phyloP scores from a whole-genome alignment of 2,329 filamentous ascomycete genomes.

The Tolypocladium album region DNA sequence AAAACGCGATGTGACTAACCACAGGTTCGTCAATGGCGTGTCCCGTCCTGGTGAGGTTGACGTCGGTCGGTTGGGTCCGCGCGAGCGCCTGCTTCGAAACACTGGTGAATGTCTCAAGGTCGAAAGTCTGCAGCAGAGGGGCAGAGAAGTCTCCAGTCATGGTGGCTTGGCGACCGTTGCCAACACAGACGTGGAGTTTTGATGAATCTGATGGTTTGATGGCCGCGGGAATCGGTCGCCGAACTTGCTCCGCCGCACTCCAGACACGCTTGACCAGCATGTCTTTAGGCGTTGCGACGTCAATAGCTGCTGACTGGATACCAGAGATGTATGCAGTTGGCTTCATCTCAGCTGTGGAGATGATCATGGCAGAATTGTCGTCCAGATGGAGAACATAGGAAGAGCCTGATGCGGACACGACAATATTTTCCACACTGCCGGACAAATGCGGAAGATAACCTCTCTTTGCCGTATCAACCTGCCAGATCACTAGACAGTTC shows the following conservation, averaged over 20 bases:
- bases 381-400: constrained; percentile 78
- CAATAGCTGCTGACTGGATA: constrained; percentile 55
- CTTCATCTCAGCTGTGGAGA: constrained; percentile 82
- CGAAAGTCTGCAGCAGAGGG: constrained; percentile 70
- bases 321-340: constrained; percentile 78
- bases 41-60: constrained; percentile 64
- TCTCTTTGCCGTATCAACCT: constrained; percentile 74
- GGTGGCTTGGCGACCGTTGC: constrained; percentile 46
- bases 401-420: constrained; percentile 67
- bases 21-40: constrained; percentile 66
- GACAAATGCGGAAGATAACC: constrained; percentile 86
- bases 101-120: constrained; percentile 68
- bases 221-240: constrained; percentile 44
- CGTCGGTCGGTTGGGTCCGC: constrained; percentile 74
- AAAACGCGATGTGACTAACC: constrained; percentile 65
- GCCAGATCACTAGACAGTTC: constrained; percentile 84
- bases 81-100: constrained; percentile 81
- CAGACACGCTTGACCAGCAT: constrained; percentile 42
- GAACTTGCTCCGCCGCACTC: constrained; percentile 29
- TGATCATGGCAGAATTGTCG: constrained; percentile 83
- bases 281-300: constrained; percentile 38
- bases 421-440: constrained; percentile 73
- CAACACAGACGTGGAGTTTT: constrained; percentile 58
- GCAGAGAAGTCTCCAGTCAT: constrained; percentile 40
- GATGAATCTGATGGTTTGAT: constrained; percentile 53